A percentile compares a stretch with the other conserved stretches of the same genome.
phyloP scores from a whole-genome alignment of 257 asterid species.

The Solanum habrochaites region DNA sequence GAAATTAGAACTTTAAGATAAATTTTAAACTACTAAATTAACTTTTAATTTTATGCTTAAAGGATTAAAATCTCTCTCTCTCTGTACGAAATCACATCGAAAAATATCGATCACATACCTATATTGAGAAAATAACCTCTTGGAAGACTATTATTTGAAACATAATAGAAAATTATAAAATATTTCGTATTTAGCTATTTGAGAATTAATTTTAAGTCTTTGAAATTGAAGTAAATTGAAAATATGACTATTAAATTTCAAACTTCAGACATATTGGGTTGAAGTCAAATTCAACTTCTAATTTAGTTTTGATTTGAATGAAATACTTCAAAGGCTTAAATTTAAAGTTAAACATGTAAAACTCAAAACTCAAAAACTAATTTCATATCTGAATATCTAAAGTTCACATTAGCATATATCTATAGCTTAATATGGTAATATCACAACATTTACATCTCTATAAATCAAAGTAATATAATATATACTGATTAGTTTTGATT shows the following conservation, averaged over 20 bases:
- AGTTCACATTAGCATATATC: neutral
- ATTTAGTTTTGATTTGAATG: neutral
- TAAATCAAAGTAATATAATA: neutral
- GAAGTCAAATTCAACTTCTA: neutral
- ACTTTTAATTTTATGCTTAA: no score
- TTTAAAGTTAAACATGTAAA: neutral
- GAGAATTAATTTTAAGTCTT: no score
- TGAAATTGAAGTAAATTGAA: neutral
- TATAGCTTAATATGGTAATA: neutral
- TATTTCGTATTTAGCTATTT: neutral
- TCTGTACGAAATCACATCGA: neutral
- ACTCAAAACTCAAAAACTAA: neutral
- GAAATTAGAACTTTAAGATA: neutral
- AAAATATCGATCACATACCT: fast-evolving
- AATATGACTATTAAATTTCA: neutral
- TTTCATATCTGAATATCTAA: neutral
- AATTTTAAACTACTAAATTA: neutral
- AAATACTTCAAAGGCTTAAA: no score
- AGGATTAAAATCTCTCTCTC: no score
- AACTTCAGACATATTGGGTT: neutral
- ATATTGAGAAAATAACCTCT: neutral
- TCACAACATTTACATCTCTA: neutral
- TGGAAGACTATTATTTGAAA: neutral
- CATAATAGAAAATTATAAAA: neutral
- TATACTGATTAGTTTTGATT: neutral